A percentile compares a stretch with the other conserved stretches of the same genome.
Conservation (phyloP, 2,329 filamentous ascomycete genomes). For the Dactylellina parvicollis region DNA sequence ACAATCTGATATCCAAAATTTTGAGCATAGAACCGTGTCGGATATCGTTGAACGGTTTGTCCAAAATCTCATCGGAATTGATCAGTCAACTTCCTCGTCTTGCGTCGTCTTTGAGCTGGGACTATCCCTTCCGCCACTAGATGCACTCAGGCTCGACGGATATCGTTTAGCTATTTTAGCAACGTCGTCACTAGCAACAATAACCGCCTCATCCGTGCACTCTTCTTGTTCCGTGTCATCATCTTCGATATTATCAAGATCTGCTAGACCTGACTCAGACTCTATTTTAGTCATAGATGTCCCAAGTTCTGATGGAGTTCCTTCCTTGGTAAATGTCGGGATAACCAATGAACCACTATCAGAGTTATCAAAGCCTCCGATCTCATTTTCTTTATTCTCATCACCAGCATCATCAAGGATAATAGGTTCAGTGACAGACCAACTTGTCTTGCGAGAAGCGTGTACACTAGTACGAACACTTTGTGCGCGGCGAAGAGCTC, state of each 20-base stretch:
- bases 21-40: no score
- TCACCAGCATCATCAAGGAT: constrained; percentile 34
- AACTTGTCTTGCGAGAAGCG: constrained; percentile 49
- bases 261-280: constrained; percentile 33
- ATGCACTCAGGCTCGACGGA: constrained; percentile 43
- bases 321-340: neutral
- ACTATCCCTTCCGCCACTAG: constrained; percentile 32
- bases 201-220: constrained; percentile 27
- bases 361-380: neutral
- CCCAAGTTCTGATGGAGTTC: neutral
- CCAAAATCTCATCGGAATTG: neutral
- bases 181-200: constrained; percentile 20
- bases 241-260: constrained; percentile 44
- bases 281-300: constrained; percentile 13
- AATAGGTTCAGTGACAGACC: constrained; percentile 31
- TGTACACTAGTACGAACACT: constrained; percentile 42
- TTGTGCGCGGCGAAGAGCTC: constrained; percentile 33
- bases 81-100: constrained; percentile 39
- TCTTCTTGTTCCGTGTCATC: constrained; percentile 46
- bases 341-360: neutral
- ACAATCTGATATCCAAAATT: no score
- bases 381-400: constrained; percentile 48
- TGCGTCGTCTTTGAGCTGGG: constrained; percentile 18
- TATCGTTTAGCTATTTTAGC: constrained; percentile 29
- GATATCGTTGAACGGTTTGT: no score